These are phyloP conservation scores for Akanthomyces dipterigenus DNA, from an alignment of 2,329 filamentous ascomycete species.

Conservation along the genomic window DNA sequence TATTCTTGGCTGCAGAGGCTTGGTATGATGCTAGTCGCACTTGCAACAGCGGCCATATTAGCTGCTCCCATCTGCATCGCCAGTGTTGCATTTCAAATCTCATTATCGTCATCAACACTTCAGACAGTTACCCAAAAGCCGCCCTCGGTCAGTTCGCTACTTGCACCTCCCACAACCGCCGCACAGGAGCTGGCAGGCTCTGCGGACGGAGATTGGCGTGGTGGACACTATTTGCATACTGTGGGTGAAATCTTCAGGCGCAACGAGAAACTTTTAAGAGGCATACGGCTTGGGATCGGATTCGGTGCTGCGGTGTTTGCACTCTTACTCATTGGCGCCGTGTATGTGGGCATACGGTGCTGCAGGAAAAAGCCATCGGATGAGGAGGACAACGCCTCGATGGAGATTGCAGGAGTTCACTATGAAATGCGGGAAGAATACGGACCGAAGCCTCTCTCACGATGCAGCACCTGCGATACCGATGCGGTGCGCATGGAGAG, in stretches of 20 bases:
- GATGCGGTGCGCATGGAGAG: not conserved
- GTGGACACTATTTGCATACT: conserved; percentile 25
- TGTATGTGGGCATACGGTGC: conserved; percentile 6
- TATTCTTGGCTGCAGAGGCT: not conserved
- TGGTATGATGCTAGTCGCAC: not conserved
- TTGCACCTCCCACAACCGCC: conserved; percentile 19
- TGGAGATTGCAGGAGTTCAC: conserved; percentile 9
- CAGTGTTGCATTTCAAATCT: not conserved
- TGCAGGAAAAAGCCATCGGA: not conserved
- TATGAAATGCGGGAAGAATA: conserved; percentile 8
- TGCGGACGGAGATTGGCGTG: conserved; percentile 27
- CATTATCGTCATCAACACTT: not conserved
- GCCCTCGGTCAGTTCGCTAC: not conserved
- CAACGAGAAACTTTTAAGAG: conserved; percentile 20
- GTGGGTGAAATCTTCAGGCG: conserved; percentile 15
- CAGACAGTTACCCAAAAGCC: not conserved
- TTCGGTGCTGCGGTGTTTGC: conserved; percentile 10
- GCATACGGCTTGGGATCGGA: conserved; percentile 27
- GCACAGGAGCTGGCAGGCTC: conserved; percentile 32
- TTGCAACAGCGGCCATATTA: not conserved
- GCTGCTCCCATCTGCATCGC: not conserved
- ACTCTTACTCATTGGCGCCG: conserved; percentile 1
- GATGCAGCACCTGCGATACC: conserved; percentile 3
- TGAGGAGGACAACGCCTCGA: not conserved
- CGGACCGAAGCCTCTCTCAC: conserved; percentile 5